phyloP scores from a whole-genome alignment of 164 flowering plant genomes.

The Pachysandra terminalis region DNA sequence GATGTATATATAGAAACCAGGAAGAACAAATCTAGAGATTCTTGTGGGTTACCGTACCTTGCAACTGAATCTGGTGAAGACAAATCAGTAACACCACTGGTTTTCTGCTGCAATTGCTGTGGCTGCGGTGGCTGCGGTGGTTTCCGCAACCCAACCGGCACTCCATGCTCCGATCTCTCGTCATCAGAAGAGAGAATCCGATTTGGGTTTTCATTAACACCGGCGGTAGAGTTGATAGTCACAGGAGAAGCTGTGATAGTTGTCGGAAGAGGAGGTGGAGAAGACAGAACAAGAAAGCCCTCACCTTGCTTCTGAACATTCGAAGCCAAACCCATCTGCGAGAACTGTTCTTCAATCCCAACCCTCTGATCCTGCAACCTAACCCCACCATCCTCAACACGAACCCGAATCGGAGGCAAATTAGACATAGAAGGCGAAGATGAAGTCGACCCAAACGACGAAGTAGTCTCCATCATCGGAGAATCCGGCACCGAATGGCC shows the following conservation, averaged over 20 bases:
- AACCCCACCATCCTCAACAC: conserved; percentile 39
- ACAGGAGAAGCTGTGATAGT: conserved; percentile 14
- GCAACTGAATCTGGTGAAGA: conserved; percentile 40
- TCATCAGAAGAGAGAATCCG: conserved; percentile 59
- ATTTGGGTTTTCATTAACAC: conserved; percentile 36
- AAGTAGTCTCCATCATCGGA: too few relatives aligned
- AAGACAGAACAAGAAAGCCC: conserved; percentile 30
- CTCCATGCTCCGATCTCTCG: conserved; percentile 77
- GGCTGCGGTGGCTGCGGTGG: conserved; percentile 25
- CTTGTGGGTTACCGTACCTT: too few relatives aligned
- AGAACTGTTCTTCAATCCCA: conserved; percentile 71
- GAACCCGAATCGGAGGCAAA: conserved; percentile 70
- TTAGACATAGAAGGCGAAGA: conserved; percentile 67
- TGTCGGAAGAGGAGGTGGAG: conserved; percentile 39
- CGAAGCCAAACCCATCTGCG: conserved; percentile 43
- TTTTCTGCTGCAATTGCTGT: conserved; percentile 37
- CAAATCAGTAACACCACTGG: conserved; percentile 29
- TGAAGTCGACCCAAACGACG: conserved; percentile 74
- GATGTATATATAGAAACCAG: not conserved
- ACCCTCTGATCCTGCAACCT: conserved; percentile 32
- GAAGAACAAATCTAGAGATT: too few relatives aligned
- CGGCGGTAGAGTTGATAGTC: conserved; percentile 10
- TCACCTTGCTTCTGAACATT: conserved; percentile 38
- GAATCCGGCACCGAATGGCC: too few relatives aligned
- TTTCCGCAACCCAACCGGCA: conserved; percentile 35